Conservation (phyloP, 805 yeast species). For the Candida chilensis region DNA sequence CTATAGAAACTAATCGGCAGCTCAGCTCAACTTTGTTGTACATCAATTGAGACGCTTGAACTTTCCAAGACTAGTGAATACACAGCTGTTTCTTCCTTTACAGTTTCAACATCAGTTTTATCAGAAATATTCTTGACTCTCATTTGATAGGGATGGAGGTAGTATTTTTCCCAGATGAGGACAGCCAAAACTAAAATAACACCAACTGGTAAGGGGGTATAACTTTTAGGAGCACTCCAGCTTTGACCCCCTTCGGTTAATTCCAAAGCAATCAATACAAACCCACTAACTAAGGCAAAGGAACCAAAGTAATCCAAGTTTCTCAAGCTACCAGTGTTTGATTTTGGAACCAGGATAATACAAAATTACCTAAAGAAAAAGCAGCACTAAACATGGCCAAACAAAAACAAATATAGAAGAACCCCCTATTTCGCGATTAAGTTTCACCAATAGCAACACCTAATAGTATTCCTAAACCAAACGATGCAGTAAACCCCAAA, state of each 20-base stretch:
- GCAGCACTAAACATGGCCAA: too few species aligned
- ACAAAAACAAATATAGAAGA: too few species aligned
- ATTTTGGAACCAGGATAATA: slow-evolving; percentile 14
- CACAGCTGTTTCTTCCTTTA: not conserved
- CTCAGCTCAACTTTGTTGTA: slow-evolving; percentile 7
- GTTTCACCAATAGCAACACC: too few species aligned
- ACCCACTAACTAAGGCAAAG: not conserved
- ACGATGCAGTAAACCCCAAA: not conserved
- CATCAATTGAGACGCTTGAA: slow-evolving; percentile 3
- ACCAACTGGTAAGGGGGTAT: not conserved
- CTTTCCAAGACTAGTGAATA: too few species aligned
- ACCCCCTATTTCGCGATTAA: too few species aligned
- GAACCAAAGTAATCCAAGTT: not conserved
- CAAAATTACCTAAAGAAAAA: too few species aligned
- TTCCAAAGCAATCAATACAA: not conserved
- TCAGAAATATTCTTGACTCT: too few species aligned
- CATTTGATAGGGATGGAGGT: not conserved
- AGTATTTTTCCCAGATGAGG: not conserved
- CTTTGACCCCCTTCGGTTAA: not conserved
- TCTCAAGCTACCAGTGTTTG: not conserved
- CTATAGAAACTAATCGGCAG: too few species aligned
- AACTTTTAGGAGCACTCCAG: not conserved
- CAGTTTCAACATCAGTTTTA: slow-evolving; percentile 1
- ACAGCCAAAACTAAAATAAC: not conserved
- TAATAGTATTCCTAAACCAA: not conserved